These are phyloP conservation scores for Adansonia madagascariensis DNA, from an alignment of 441 rosid genomes.

Conservation along the genomic window DNA sequence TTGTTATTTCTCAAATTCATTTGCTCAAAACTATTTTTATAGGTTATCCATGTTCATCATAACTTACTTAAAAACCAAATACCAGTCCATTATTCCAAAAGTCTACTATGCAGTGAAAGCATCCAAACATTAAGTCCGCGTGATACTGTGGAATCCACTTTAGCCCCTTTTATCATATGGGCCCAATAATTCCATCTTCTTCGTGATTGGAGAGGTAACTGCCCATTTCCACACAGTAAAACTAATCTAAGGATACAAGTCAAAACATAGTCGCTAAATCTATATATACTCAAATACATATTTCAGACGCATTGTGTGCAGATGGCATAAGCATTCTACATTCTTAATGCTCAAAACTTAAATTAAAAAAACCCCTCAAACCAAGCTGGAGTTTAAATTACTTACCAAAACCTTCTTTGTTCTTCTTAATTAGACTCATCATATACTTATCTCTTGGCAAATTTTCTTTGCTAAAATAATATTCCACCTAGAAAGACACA, in stretches of 20 bases:
- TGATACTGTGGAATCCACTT: not conserved
- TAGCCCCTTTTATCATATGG: not conserved
- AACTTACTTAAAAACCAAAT: conserved; percentile 14
- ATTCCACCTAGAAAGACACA: conserved; percentile 68
- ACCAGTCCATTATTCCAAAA: not conserved
- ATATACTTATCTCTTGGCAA: conserved; percentile 75
- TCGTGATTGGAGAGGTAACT: not conserved
- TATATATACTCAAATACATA: not conserved
- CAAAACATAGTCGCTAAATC: not conserved
- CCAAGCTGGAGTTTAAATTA: not conserved
- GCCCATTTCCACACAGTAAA: not conserved
- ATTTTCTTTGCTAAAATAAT: conserved; percentile 91
- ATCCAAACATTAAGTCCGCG: not conserved
- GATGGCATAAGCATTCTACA: not conserved
- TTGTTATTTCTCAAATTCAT: not conserved
- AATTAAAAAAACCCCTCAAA: not conserved
- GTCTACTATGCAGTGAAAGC: not conserved
- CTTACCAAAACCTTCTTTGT: conserved; percentile 85
- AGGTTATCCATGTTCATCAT: not conserved
- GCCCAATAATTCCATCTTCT: not conserved
- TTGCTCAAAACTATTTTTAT: not conserved
- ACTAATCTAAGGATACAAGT: not conserved
- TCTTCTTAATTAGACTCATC: conserved; percentile 65
- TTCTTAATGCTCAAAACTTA: not conserved
- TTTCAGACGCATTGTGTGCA: not conserved